Evolutionary conservation across 192 early-diverging fungal species (phyloP).

Genomic region (Coemansia erecta): DNA sequence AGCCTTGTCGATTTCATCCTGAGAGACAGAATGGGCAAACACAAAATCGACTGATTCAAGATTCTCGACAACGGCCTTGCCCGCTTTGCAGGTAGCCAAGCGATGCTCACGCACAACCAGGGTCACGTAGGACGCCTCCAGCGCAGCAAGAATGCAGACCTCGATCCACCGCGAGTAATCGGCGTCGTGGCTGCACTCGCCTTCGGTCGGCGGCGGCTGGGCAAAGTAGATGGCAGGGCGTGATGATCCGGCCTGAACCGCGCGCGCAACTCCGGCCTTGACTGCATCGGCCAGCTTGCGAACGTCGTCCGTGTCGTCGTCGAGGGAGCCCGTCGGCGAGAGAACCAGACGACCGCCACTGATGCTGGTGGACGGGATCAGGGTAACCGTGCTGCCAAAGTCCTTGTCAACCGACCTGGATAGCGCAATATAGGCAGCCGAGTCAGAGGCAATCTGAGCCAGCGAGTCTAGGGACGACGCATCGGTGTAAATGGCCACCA

Average conservation of each 20-base stretch:
- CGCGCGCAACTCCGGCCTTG: slow-evolving; percentile 63
- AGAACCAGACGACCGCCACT: slow-evolving; percentile 67
- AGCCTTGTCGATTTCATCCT: slow-evolving; percentile 23
- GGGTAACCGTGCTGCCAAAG: slow-evolving; percentile 30
- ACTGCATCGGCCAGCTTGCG: slow-evolving; percentile 70
- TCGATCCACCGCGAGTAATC: slow-evolving; percentile 72
- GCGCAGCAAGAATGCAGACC: slow-evolving; percentile 68
- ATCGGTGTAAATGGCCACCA: slow-evolving; percentile 33
- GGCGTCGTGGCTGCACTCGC: slow-evolving; percentile 25
- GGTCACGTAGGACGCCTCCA: slow-evolving; percentile 73
- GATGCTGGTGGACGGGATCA: slow-evolving; percentile 37
- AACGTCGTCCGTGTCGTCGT: slow-evolving; percentile 79
- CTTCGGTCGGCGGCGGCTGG: slow-evolving; percentile 42
- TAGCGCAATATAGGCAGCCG: slow-evolving; percentile 3
- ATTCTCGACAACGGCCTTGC: slow-evolving; percentile 48
- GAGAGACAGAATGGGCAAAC: slow-evolving; percentile 23
- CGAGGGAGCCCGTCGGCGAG: slow-evolving; percentile 71
- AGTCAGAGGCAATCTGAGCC: slow-evolving; percentile 1
- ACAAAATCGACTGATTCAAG: slow-evolving; percentile 64
- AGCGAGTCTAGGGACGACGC: slow-evolving; percentile 6
- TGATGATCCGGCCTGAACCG: slow-evolving; percentile 62
- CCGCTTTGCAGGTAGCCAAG: slow-evolving; percentile 24
- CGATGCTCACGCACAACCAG: slow-evolving; percentile 78
- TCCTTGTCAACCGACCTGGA: slow-evolving; percentile 41
- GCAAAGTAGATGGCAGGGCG: slow-evolving; percentile 63